Conservation (phyloP, 2,329 filamentous ascomycete species). For the Tolypocladium endophyticum region DNA sequence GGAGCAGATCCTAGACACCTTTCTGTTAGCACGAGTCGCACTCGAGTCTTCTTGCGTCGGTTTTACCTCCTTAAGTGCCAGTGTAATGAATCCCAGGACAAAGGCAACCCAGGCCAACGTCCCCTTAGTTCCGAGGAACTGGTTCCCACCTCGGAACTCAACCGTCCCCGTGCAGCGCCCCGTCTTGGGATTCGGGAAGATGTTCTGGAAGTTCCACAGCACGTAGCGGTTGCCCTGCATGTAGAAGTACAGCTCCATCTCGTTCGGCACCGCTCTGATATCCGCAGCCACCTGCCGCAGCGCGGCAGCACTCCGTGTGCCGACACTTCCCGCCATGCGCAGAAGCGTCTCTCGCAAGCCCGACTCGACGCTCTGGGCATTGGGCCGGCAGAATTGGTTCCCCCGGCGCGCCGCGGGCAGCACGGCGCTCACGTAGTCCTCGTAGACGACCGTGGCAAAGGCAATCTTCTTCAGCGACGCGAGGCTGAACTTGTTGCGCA, state of each 20-base stretch:
- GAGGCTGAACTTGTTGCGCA: conserved; percentile 23
- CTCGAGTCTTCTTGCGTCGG: neutral
- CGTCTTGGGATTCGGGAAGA: conserved; percentile 24
- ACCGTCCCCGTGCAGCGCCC: conserved; percentile 25
- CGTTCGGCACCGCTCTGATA: conserved; percentile 13
- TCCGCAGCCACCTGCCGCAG: conserved; percentile 18
- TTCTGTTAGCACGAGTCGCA: conserved; percentile 1
- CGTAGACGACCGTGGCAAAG: conserved; percentile 23
- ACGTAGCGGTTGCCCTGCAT: conserved; percentile 29
- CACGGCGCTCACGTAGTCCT: conserved; percentile 21
- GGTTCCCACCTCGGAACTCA: conserved; percentile 28
- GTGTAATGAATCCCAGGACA: conserved; percentile 25
- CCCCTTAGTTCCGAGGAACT: conserved; percentile 25
- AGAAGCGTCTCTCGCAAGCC: conserved; percentile 19
- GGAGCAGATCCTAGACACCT: conserved; percentile 18
- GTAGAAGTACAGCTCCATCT: conserved; percentile 22
- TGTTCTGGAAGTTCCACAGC: conserved; percentile 30
- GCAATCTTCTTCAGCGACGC: conserved; percentile 24
- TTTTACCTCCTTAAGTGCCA: conserved; percentile 23
- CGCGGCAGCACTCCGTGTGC: conserved; percentile 9
- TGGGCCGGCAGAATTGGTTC: conserved; percentile 24
- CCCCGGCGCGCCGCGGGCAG: conserved; percentile 21
- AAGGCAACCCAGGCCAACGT: conserved; percentile 28
- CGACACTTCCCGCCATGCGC: too few species aligned
- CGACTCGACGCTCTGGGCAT: conserved; percentile 19